Percentiles rank a stretch among this genome's conserved stretches.
Evolutionary conservation across 1,139 yeast genomes (phyloP).

Genomic region (Candida pseudocylindracea): DNA sequence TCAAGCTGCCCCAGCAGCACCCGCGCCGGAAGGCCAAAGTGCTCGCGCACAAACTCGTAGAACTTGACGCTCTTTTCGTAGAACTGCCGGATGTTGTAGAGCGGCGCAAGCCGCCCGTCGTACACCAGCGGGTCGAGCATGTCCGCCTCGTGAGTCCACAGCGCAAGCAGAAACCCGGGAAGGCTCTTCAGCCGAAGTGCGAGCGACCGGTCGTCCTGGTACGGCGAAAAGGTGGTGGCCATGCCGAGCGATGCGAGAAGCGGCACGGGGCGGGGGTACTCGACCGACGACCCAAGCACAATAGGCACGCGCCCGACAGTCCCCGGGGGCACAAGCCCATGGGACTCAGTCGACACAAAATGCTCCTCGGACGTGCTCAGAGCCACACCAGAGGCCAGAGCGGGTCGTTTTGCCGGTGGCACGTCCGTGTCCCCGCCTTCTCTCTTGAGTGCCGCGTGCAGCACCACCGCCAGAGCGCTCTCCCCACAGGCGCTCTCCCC

Average conservation of each 20-base stretch:
- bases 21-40: background rate
- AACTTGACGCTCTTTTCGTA: constrained; percentile 25
- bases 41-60: constrained; percentile 10
- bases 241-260: constrained; percentile 4
- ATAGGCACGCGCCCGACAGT: too few relatives aligned
- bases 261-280: too few relatives aligned
- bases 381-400: too few relatives aligned
- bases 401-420: too few relatives aligned
- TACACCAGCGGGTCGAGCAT: constrained; percentile 11
- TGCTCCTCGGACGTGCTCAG: too few relatives aligned
- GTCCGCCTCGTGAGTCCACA: constrained; percentile 2
- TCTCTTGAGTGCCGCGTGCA: too few relatives aligned
- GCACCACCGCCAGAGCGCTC: too few relatives aligned
- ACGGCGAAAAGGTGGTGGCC: constrained; percentile 6
- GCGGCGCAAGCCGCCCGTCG: constrained; percentile 14
- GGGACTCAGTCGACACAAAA: too few relatives aligned
- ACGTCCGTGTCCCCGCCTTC: too few relatives aligned
- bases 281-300: too few relatives aligned
- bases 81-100: constrained; percentile 26
- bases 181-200: background rate
- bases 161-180: background rate
- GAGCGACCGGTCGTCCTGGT: constrained; percentile 1
- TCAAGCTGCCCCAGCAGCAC: background rate
- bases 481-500: too few relatives aligned
- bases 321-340: too few relatives aligned